Evolutionary conservation across 352 stramenopile genomes (phyloP).

Genomic region (Heterotrichella gracilis): DNA sequence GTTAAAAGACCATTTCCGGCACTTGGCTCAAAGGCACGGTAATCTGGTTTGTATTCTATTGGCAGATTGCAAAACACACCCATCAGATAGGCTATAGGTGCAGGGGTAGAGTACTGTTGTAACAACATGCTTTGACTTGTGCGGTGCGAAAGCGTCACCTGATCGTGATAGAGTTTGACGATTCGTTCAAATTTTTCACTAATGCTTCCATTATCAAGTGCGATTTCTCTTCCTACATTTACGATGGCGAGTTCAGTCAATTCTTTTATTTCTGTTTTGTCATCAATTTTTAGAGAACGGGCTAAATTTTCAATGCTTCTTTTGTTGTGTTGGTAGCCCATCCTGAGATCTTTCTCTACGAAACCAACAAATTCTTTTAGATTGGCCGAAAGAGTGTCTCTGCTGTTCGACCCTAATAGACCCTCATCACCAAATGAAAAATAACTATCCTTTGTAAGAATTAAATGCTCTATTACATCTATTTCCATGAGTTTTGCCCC

Average conservation of each 20-base stretch:
- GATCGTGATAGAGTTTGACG: not conserved
- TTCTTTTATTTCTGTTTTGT: not conserved
- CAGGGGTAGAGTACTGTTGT: not conserved
- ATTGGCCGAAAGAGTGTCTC: not conserved
- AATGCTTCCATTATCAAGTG: not conserved
- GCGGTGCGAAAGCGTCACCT: not conserved
- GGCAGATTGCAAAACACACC: not conserved
- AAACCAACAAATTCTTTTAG: not conserved
- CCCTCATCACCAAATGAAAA: constrained; percentile 9
- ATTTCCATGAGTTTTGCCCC: constrained; percentile 9
- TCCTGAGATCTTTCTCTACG: not conserved
- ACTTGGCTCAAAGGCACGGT: not conserved
- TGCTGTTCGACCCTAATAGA: not conserved
- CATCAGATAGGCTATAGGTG: not conserved
- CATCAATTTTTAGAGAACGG: not conserved
- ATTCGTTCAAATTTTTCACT: not conserved
- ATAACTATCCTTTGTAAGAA: constrained; percentile 11
- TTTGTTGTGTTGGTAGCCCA: not conserved
- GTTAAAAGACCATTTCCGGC: not conserved
- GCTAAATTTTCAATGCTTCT: not conserved
- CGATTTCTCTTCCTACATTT: not conserved
- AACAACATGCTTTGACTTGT: not conserved
- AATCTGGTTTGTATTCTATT: not conserved
- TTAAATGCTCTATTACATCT: constrained; percentile 11
- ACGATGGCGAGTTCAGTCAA: not conserved